These are phyloP conservation scores for Cokeromyces recurvatus DNA, from an alignment of 371 early-diverging fungal genomes.

Conservation along the genomic window DNA sequence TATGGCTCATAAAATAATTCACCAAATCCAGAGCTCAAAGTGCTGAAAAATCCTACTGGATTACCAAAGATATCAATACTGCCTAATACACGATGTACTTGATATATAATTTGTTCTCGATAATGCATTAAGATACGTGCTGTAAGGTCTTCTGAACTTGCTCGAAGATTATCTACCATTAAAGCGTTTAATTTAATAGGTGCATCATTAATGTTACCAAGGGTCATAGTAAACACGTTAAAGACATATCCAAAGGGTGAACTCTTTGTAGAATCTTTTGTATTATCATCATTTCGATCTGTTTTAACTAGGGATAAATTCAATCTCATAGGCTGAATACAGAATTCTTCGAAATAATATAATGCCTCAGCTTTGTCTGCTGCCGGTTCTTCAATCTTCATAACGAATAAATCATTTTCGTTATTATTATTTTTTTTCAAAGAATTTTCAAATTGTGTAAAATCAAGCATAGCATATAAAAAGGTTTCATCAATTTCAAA, in stretches of 20 bases:
- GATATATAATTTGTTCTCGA: slow-evolving; percentile 71
- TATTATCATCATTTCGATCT: slow-evolving; percentile 39
- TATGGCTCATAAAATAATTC: slow-evolving; percentile 91
- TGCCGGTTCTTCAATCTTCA: slow-evolving; percentile 50
- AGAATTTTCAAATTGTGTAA: slow-evolving; percentile 59
- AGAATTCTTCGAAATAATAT: slow-evolving; percentile 85
- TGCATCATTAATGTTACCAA: slow-evolving; percentile 88
- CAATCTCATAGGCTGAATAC: slow-evolving; percentile 82
- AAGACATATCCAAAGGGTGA: slow-evolving; percentile 47
- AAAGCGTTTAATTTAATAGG: slow-evolving; percentile 80
- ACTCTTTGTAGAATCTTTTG: slow-evolving; percentile 16
- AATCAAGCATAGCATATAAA: slow-evolving; percentile 67
- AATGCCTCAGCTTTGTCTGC: slow-evolving; percentile 51
- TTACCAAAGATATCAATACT: slow-evolving; percentile 90
- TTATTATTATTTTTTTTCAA: not conserved
- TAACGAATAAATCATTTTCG: slow-evolving; percentile 30
- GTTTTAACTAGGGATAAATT: slow-evolving; percentile 82
- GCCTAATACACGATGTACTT: slow-evolving; percentile 83
- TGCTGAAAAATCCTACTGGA: slow-evolving; percentile 86
- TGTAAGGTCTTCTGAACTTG: slow-evolving; percentile 46
- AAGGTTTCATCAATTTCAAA: slow-evolving; percentile 86
- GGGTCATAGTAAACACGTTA: slow-evolving; percentile 84
- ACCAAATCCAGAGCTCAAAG: slow-evolving; percentile 77
- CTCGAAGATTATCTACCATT: slow-evolving; percentile 74
- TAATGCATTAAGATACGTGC: slow-evolving; percentile 56